phyloP scores from a whole-genome alignment of 768 basidiomycete species.

The Termitomyces sp. region DNA sequence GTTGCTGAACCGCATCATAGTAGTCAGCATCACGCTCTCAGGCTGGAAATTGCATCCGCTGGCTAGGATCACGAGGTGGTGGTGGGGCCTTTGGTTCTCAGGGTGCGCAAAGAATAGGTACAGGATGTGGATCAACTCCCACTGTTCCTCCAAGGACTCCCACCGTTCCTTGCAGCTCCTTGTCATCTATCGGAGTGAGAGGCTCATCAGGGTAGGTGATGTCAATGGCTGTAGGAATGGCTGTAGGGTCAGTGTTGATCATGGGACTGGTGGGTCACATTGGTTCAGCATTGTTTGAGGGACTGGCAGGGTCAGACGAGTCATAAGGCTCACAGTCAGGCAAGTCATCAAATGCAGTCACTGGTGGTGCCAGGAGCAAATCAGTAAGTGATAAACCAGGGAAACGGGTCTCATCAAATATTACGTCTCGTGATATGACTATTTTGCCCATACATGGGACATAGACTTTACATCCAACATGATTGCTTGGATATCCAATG shows the following conservation, averaged over 20 bases:
- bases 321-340: no score
- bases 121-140: no score
- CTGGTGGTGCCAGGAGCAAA: background rate
- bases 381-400: background rate
- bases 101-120: background rate
- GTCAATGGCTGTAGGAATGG: no score
- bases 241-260: no score
- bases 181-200: background rate
- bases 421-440: background rate
- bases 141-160: background rate
- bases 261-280: background rate
- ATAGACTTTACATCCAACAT: conserved; percentile 23
- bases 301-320: no score
- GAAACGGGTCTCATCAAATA: background rate
- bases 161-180: background rate
- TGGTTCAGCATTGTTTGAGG: no score
- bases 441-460: conserved; percentile 12
- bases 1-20: background rate
- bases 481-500: conserved; percentile 21
- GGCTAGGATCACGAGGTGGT: background rate
- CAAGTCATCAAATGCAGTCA: background rate
- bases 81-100: no score
- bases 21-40: background rate
- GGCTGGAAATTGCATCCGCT: background rate
- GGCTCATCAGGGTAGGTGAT: background rate